Evolutionary conservation across 2,329 filamentous ascomycete genomes (phyloP), one percentile per base, ranked within the genome.

Genomic region (Colletotrichum limetticola): DNA sequence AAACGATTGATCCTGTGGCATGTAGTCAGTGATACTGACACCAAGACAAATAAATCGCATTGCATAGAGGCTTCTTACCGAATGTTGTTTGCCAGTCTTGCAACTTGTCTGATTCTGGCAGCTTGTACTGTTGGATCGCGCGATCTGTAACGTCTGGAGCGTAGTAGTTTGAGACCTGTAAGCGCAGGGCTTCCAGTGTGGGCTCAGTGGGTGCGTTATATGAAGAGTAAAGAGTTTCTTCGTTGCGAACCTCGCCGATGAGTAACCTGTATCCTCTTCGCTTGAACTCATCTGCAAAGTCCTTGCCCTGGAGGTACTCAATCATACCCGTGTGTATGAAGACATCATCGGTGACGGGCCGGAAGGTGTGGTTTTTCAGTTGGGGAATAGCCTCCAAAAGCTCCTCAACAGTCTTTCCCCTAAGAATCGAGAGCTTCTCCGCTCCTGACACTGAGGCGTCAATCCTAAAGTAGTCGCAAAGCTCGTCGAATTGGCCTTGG

Each of bases 321-420:
- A 82, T 79, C 75, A 86, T 83, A 0, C 79, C 80, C 0, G 77
- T 69, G 9, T 81, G 79, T 22, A 86, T 80, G 68, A 86, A 86
- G 1, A 81, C 37, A 8, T 80, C 79, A 59, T 86, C 84, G 0
- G 84, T 86, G 6, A 85, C 79, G 1, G 84, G 83, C 2, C 85
- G 82, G 78, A 86, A 87, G 0, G 85, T 86, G 72, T 86, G 85
- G 58, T 84, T 79, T 67, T 85, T 80, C 35, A 86, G 76, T 9
- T 83, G 75, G n/a, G 78, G 76, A 19, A 85, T 79, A 0, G 80
- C 79, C 3, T 74, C 72, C 2, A 83, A 75, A 2, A 86, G 77
- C 19, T 83, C 79, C 1, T 76, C 66, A 2, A 78, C 74, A 5
- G 75, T 77, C 4, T 85, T 74, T 5, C 77, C 64, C 9, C 84